Percentiles rank a stretch among this genome's conserved stretches.
Conservation (phyloP, 495 filamentous ascomycete genomes). For the Melanomma pulvis-pyrius region DNA sequence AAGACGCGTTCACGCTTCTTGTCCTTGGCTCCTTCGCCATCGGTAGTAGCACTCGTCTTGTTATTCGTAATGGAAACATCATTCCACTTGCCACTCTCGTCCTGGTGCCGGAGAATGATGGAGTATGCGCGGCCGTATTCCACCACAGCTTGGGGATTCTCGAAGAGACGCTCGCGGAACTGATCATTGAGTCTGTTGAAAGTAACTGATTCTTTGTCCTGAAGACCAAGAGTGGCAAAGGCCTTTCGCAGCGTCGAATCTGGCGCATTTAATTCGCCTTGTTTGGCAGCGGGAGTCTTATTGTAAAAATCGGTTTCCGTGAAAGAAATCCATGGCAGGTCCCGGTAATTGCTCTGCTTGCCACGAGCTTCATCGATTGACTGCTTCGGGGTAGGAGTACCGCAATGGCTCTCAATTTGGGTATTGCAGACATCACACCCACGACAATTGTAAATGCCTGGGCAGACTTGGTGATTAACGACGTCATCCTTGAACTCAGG, state of each 20-base stretch:
- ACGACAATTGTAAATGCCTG: no score
- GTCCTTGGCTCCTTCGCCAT: no score
- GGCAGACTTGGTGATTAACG: not conserved
- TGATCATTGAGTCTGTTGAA: not conserved
- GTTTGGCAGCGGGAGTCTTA: not conserved
- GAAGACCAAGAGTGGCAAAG: not conserved
- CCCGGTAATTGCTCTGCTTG: no score
- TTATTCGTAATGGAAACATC: no score
- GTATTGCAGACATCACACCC: no score
- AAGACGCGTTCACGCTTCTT: no score
- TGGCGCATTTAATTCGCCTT: not conserved
- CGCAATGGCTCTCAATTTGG: no score
- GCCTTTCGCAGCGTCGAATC: not conserved
- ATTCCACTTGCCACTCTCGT: not conserved
- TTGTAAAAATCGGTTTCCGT: not conserved
- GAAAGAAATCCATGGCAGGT: no score
- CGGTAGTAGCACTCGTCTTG: no score
- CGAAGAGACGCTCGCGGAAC: not conserved
- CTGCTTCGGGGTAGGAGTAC: no score
- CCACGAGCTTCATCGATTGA: no score
- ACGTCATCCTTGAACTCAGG: not conserved
- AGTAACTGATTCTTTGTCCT: not conserved
- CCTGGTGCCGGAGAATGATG: not conserved
- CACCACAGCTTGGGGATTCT: not conserved
- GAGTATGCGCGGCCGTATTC: not conserved